Conservation (phyloP, 306 rosid species). For the Oemleria cerasiformis region DNA sequence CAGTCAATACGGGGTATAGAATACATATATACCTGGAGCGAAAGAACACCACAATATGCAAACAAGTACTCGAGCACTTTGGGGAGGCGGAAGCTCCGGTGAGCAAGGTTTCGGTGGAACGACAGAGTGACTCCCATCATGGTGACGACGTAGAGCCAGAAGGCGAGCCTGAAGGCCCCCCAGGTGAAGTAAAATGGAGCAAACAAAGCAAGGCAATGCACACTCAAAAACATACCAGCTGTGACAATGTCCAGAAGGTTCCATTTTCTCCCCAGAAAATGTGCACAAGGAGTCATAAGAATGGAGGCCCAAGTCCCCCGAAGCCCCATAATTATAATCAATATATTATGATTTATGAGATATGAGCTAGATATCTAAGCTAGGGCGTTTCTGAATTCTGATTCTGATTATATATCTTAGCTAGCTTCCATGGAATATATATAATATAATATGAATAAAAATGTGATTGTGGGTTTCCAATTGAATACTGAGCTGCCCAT, state of each 20-base stretch:
- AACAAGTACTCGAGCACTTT: too few species aligned
- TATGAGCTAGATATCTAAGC: too few species aligned
- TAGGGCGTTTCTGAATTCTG: too few species aligned
- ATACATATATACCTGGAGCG: constrained; percentile 53
- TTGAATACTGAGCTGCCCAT: too few species aligned
- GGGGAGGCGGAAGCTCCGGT: too few species aligned
- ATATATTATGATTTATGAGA: too few species aligned
- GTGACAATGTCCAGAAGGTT: constrained; percentile 55
- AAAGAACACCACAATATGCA: constrained; percentile 58
- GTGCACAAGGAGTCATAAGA: background rate
- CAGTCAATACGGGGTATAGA: too few species aligned
- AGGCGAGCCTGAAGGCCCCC: constrained; percentile 50
- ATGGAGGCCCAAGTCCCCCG: background rate
- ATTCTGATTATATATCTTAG: too few species aligned
- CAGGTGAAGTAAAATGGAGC: constrained; percentile 77
- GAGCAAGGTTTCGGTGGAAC: too few species aligned
- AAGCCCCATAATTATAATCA: background rate
- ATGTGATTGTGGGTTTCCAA: too few species aligned
- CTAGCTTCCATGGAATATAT: too few species aligned
- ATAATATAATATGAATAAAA: too few species aligned
- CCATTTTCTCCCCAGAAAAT: constrained; percentile 59
- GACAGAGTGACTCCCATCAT: constrained; percentile 61
- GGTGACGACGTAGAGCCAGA: constrained; percentile 42
- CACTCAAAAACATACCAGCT: constrained; percentile 46
- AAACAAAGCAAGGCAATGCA: constrained; percentile 55